Evolutionary conservation across 371 early-diverging fungal genomes (phyloP), one percentile per base, ranked within the genome.

Genomic region (Catenaria anguillulae): DNA sequence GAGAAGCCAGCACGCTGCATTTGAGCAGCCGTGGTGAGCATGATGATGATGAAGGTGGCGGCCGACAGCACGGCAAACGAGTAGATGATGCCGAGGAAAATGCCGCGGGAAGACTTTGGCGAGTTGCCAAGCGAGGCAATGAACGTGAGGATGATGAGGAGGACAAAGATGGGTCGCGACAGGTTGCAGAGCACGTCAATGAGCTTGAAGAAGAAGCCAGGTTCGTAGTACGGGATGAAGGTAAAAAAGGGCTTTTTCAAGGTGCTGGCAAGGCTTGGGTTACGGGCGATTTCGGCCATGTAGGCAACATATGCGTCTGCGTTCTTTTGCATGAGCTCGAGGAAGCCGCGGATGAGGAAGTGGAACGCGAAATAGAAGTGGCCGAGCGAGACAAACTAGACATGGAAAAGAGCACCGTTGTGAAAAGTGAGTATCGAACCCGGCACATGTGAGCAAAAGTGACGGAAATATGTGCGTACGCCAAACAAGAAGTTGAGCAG

Each of bases 361-460:
- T 78, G 82, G 71, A 86, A 90, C 0, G 84, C 79, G 43, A 88
- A 74, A 72, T 80, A 88, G 63, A 87, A 86, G 69, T 84, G 85
- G 60, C 78, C 0, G 29, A 50, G 52, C 52, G 52, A 50, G 15
- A 50, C 6, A 23, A 10, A 43, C 10, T n/a, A n/a, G n/a, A n/a
- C n/a, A n/a, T n/a, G n/a, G n/a, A n/a, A n/a, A n/a, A n/a, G n/a
- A n/a, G n/a, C n/a, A n/a, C n/a, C 10, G 88, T 67, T 4, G 83
- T 76, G 63, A 90, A 85, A n/a, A n/a, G n/a, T n/a, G n/a, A n/a
- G n/a, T n/a, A n/a, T n/a, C n/a, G n/a, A n/a, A n/a, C n/a, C n/a
- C n/a, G n/a, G n/a, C n/a, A n/a, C n/a, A n/a, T n/a, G n/a, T n/a
- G n/a, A n/a, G n/a, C n/a, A n/a, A n/a, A n/a, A n/a, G n/a, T n/a